A percentile compares a stretch with the other conserved stretches of the same genome.
Conservation (phyloP, 164 flowering plant genomes). For the Houttuynia cordata region DNA sequence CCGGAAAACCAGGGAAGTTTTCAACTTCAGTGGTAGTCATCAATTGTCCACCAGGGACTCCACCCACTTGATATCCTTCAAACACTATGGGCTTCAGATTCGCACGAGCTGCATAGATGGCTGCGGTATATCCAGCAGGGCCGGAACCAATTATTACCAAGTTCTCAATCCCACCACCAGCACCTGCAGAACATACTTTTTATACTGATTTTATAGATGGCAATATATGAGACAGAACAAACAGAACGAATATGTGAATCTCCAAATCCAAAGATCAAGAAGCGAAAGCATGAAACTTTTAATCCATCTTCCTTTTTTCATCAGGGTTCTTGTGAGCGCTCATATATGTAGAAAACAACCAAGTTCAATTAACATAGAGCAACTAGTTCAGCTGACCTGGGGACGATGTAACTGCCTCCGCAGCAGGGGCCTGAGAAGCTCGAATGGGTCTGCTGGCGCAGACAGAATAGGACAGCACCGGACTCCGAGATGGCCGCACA, state of each 20-base stretch:
- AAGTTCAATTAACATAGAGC: no score
- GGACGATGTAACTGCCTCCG: neutral
- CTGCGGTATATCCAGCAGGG: conserved; percentile 97
- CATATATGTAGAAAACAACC: no score
- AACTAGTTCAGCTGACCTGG: neutral
- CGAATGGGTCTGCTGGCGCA: neutral
- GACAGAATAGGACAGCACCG: neutral
- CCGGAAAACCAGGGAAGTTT: conserved; percentile 97
- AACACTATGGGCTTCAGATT: conserved; percentile 94
- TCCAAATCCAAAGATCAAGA: no score
- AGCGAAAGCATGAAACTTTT: no score
- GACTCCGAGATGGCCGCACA: neutral
- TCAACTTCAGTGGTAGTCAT: conserved; percentile 99
- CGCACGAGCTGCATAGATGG: conserved; percentile 93
- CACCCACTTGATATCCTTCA: conserved; percentile 90
- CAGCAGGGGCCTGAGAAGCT: neutral
- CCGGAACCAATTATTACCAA: conserved; percentile 92
- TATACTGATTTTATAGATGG: neutral
- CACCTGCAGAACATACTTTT: conserved; percentile 3
- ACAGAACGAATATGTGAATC: neutral
- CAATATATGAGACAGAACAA: neutral
- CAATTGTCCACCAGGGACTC: conserved; percentile 92
- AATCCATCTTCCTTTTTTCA: no score
- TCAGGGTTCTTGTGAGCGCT: no score
- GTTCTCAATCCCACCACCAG: conserved; percentile 49